Base-by-base conservation (phyloP, 768 basidiomycete species). In the Terana coerulea region DNA sequence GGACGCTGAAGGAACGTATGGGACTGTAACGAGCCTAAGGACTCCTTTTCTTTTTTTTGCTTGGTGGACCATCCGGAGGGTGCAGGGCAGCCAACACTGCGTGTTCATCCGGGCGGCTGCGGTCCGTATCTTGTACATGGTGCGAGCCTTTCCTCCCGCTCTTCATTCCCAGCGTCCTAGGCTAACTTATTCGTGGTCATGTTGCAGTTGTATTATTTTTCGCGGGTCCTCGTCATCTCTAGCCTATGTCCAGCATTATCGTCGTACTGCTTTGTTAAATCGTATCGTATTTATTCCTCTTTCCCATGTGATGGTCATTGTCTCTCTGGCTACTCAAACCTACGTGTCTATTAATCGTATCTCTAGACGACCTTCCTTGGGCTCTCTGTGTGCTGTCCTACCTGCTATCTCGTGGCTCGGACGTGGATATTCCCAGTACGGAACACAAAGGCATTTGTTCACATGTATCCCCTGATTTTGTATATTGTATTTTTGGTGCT, bases 1-100 rank as follows among this genome's bases (percentile, higher is more conserved):
- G 88, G 79, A 88, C 89, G 75, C 82, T 91, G 74, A 86, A 84
- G 67, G 87, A 91, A 69, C 74, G 89, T 63, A 79, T 91, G 84
- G 89, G 89, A 67, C 75, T 89, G 36, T 88, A 77, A 60, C 40
- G 39, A 47, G 53, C 47, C 50, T 57, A 55, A 40, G 52, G 47
- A 34, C 30, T 46, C 42, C 41, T 36, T 45, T 37, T 54, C 47
- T 45, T 55, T n/a, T n/a, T n/a, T 49, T 49, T 43, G 40, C 52
- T 33, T 45, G 34, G 49, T 21, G 49, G 42, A 12, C 40, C 29
- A 29, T 17, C 30, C 33, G 47, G 31, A 44, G 42, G 45, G n/a
- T 47, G 42, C 37, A 19, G 29, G 30, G 11, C 45, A 33, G 17
- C 45, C 30, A 30, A 31, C 28, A 34, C 21, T 19, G 9, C 30